Evolutionary conservation across 768 basidiomycete genomes (phyloP).

Genomic region (Lactarius psammicola): DNA sequence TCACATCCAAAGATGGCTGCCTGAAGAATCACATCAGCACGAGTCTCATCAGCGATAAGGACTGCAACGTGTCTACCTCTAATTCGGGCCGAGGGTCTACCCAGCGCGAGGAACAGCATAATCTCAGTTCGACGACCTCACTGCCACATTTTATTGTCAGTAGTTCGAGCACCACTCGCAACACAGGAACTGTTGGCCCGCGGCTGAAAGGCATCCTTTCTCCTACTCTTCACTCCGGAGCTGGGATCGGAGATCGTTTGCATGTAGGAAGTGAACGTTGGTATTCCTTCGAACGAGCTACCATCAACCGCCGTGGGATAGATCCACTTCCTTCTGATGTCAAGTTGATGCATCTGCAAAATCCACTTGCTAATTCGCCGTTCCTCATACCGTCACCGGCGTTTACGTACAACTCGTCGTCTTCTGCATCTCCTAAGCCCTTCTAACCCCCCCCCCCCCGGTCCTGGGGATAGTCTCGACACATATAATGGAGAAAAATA

Average conservation of each 20-base stretch:
- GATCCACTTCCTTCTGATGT: slow-evolving; percentile 14
- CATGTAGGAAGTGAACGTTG: slow-evolving; percentile 14
- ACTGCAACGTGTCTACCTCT: slow-evolving; percentile 8
- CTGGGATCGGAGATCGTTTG: slow-evolving; percentile 2
- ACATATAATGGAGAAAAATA: slow-evolving; percentile 21
- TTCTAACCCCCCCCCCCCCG: too few species aligned
- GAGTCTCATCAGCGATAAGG: slow-evolving; percentile 12
- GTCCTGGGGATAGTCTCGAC: slow-evolving; percentile 36
- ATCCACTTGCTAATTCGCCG: slow-evolving; percentile 40
- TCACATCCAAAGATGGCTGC: slow-evolving; percentile 12
- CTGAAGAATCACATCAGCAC: slow-evolving; percentile 12
- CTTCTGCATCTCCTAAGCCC: slow-evolving; percentile 54
- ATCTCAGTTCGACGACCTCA: slow-evolving; percentile 27
- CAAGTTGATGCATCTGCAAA: slow-evolving; percentile 17
- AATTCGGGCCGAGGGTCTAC: slow-evolving; percentile 11
- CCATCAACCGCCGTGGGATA: slow-evolving; percentile 11
- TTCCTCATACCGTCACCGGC: slow-evolving; percentile 58
- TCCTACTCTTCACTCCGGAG: slow-evolving; percentile 12
- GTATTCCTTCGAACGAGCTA: slow-evolving; percentile 2
- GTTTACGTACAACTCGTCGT: slow-evolving; percentile 51
- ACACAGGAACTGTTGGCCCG: too few species aligned
- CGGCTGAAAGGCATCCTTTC: slow-evolving; percentile 21
- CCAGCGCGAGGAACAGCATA: slow-evolving; percentile 24
- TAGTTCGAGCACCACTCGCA: slow-evolving; percentile 8
- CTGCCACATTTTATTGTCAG: slow-evolving; percentile 27